Evolutionary conservation across 2,329 filamentous ascomycete species (phyloP).

Genomic region (Ophiocordyceps unilateralis): DNA sequence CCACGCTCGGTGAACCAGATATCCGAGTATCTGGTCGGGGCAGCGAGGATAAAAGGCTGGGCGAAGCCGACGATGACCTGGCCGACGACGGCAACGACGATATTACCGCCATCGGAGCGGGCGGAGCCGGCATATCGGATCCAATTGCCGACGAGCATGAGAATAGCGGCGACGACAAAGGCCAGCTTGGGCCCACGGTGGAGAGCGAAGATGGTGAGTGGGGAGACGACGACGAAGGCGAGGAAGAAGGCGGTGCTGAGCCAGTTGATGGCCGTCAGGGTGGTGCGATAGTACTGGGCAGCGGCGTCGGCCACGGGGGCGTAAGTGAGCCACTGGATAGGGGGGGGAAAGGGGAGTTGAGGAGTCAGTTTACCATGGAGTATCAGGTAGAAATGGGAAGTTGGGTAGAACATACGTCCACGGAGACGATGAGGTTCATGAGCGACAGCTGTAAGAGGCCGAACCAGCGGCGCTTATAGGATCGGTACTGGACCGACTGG

Average conservation of each 20-base stretch:
- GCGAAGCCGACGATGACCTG: constrained; percentile 80
- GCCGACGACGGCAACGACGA: constrained; percentile 70
- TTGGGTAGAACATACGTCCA: constrained; percentile 55
- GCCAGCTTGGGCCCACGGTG: constrained; percentile 66
- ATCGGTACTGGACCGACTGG: constrained; percentile 16
- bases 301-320: constrained; percentile 63
- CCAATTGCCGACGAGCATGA: constrained; percentile 79
- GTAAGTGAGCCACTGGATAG: constrained; percentile 65
- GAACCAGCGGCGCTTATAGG: constrained; percentile 78
- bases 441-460: constrained; percentile 69
- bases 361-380: background rate
- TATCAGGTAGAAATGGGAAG: no score
- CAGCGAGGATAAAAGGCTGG: constrained; percentile 81
- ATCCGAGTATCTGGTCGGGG: constrained; percentile 81
- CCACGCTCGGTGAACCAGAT: constrained; percentile 83
- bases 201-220: constrained; percentile 58
- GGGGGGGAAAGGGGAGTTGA: background rate
- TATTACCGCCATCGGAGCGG: constrained; percentile 40
- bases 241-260: constrained; percentile 77
- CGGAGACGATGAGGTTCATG: constrained; percentile 83
- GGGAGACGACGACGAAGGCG: constrained; percentile 57
- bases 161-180: constrained; percentile 53
- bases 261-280: constrained; percentile 76
- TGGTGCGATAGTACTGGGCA: constrained; percentile 58
- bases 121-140: constrained; percentile 60